Base-by-base conservation (phyloP, 2,329 filamentous ascomycete species). In the Hypomyces rosellus region DNA sequence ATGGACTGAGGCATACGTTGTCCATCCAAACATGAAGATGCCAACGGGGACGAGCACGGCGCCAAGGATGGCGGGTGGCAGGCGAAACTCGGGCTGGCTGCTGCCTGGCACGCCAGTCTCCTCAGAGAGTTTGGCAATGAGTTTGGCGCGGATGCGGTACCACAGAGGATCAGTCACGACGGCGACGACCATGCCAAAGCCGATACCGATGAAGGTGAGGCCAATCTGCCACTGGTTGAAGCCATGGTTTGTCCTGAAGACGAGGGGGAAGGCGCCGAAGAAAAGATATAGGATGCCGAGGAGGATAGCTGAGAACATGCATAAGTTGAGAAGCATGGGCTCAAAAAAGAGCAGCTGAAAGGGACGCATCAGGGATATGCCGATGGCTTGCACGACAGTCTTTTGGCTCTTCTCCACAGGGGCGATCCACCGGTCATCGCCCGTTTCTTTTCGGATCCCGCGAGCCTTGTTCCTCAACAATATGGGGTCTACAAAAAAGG, bases 21-120 rank as follows among this genome's bases (percentile, higher is more conserved):
- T 90, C 87, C 89, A 96, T 8, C 82, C 89, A 69, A 96, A 96
- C 70, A 88, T 86, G 67, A 96, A 95, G 14, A 97, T 70, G 6
- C 89, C 88, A 50, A 87, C 73, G 5, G 90, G 88, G 33, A 93
- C 88, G 9, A 95, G 69, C 41, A 89, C 68, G 1, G 84, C 84
- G n/a, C 91, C 92, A 7, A 76, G 65, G 46, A 91, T 86, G 16
- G 84, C 81, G 34, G 88, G 82, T 6, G 89, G 87, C 34, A 96
- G 77, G 54, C 89, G 82, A 70, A 86, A 95, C 70, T 96, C 92
- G 8, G 92, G 91, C 73, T 96, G 89, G 52, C 82, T 85, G 45
- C 78, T 73, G 5, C 78, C 81, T 49, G 70, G 61, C 52, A 74
- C 63, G 5, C 77, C 77, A 40, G 74, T 75, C 65, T 77, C 71